These are phyloP conservation scores for Diddensiella transvaalensis DNA, from an alignment of 805 yeast genomes.

Conservation along the genomic window DNA sequence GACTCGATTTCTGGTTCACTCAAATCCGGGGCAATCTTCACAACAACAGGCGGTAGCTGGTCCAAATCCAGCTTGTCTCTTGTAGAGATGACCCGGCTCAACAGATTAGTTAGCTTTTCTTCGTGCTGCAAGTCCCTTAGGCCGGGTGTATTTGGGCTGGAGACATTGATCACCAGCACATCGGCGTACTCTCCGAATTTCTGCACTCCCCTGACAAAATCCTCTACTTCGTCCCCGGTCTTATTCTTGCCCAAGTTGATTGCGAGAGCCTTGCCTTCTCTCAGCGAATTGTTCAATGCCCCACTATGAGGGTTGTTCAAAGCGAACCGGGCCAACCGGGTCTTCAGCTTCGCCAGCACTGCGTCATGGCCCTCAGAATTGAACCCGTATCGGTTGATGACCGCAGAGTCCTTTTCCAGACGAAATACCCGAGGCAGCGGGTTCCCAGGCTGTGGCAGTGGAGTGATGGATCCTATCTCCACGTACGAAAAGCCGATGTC, in stretches of 20 bases:
- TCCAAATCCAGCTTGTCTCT: slow-evolving; percentile 49
- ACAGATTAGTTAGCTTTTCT: slow-evolving; percentile 61
- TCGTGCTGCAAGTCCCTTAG: slow-evolving; percentile 81
- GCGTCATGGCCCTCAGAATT: slow-evolving; percentile 83
- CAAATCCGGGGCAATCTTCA: slow-evolving; percentile 92
- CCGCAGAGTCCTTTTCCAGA: slow-evolving; percentile 79
- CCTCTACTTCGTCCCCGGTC: slow-evolving; percentile 83
- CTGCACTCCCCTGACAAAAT: slow-evolving; percentile 80
- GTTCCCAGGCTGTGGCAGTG: slow-evolving; percentile 90
- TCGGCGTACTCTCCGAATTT: slow-evolving; percentile 82
- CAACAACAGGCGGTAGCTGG: slow-evolving; percentile 60
- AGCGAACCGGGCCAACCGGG: slow-evolving; percentile 49
- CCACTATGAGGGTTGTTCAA: not conserved
- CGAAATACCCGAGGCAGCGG: slow-evolving; percentile 92
- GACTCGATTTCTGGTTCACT: slow-evolving; percentile 74
- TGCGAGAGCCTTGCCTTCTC: slow-evolving; percentile 64
- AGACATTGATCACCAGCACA: slow-evolving; percentile 83
- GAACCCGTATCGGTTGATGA: slow-evolving; percentile 92
- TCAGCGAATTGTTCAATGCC: slow-evolving; percentile 44
- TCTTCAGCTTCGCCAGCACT: slow-evolving; percentile 63
- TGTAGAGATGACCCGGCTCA: slow-evolving; percentile 64
- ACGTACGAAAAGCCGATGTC: slow-evolving; percentile 82
- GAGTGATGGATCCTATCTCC: slow-evolving; percentile 92
- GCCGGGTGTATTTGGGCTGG: slow-evolving; percentile 96
- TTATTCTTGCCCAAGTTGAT: slow-evolving; percentile 91